Conservation (phyloP, 2,329 filamentous ascomycete genomes). For the Graphilbum sp. region DNA sequence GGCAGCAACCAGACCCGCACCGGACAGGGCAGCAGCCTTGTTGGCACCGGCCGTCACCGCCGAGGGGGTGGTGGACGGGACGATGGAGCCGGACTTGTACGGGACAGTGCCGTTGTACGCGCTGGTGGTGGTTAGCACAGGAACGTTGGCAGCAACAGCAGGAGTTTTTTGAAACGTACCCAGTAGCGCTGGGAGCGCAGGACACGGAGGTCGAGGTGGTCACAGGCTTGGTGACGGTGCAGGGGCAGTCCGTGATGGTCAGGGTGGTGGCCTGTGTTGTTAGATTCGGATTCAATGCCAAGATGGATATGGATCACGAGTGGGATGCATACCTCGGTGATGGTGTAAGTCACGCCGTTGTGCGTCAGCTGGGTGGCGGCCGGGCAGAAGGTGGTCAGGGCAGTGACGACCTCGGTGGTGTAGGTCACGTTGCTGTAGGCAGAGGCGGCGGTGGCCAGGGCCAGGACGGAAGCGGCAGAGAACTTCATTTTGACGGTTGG, state of each 20-base stretch:
- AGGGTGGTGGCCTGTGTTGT: conserved; percentile 37
- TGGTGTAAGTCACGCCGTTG: conserved; percentile 50
- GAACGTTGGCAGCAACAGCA: too few relatives aligned
- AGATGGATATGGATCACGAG: too few relatives aligned
- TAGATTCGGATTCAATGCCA: too few relatives aligned
- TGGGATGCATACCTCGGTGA: conserved; percentile 28
- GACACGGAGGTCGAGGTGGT: conserved; percentile 32
- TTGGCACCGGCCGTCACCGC: conserved; percentile 37
- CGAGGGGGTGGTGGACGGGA: conserved; percentile 24
- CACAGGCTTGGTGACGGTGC: conserved; percentile 47
- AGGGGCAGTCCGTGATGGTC: conserved; percentile 48
- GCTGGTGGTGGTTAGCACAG: too few relatives aligned
- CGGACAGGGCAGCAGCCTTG: conserved; percentile 39
- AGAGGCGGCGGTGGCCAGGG: conserved; percentile 30
- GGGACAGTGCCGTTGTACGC: conserved; percentile 19
- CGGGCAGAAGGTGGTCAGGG: conserved; percentile 59
- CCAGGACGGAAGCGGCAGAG: conserved; percentile 34
- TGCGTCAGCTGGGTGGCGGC: conserved; percentile 46
- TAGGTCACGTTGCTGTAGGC: conserved; percentile 28
- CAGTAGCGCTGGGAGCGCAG: conserved; percentile 30
- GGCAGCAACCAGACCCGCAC: conserved; percentile 42
- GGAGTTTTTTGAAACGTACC: too few relatives aligned
- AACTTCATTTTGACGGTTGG: conserved; percentile 47
- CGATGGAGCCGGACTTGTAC: conserved; percentile 16
- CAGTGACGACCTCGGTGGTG: conserved; percentile 49